Percentiles rank a stretch among this genome's conserved stretches.
phyloP scores from a whole-genome alignment of 106 monocot species.

The Agapanthus africanus region DNA sequence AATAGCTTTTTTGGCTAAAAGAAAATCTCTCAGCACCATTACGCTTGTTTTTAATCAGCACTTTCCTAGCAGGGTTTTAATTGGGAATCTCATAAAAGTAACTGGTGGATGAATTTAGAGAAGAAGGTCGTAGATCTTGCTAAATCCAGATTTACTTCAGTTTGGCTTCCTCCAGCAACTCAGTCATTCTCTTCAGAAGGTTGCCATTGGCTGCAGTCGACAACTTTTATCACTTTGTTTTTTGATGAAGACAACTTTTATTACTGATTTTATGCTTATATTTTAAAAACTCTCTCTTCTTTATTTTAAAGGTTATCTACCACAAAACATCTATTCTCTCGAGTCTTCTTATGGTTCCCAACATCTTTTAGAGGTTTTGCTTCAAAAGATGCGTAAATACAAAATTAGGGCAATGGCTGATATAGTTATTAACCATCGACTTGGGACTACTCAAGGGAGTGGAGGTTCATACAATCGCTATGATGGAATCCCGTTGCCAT shows the following conservation, averaged over 20 bases:
- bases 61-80: constrained; percentile 56
- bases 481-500: constrained; percentile 75
- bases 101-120: constrained; percentile 66
- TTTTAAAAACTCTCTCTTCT: background rate
- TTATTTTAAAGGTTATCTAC: constrained; percentile 66
- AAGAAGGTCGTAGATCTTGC: constrained; percentile 48
- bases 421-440: constrained; percentile 85
- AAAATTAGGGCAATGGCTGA: constrained; percentile 87
- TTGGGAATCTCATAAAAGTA: constrained; percentile 84
- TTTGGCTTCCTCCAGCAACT: constrained; percentile 79
- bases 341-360: constrained; percentile 70
- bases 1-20: no score
- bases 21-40: no score
- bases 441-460: constrained; percentile 66
- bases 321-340: constrained; percentile 72
- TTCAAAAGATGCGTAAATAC: constrained; percentile 46
- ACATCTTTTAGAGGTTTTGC: constrained; percentile 40
- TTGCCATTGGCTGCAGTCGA: background rate
- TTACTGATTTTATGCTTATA: background rate
- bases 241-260: no score
- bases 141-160: constrained; percentile 72
- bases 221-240: no score
- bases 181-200: constrained; percentile 68
- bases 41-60: background rate
- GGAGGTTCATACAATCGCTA: constrained; percentile 64